phyloP scores from a whole-genome alignment of 208 protist species.

The Entamoeba histolytica region DNA sequence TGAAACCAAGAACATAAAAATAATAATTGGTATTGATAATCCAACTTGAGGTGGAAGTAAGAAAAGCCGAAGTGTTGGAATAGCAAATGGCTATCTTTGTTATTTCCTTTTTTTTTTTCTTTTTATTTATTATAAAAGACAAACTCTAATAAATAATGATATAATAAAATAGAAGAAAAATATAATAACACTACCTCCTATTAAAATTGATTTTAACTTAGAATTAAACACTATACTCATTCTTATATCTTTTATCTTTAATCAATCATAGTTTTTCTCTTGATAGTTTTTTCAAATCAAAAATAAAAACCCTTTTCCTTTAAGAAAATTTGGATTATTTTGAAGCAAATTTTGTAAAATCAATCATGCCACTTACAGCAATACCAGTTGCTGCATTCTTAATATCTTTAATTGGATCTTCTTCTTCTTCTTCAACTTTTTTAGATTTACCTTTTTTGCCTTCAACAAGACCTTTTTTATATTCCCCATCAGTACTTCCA shows the following conservation, averaged over 20 bases:
- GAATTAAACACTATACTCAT: background rate
- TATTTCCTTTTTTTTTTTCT: no score
- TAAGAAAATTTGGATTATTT: background rate
- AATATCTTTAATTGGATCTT: background rate
- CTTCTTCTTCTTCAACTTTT: background rate
- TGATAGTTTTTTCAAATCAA: no score
- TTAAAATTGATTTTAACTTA: background rate
- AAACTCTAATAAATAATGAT: background rate
- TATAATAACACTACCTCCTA: background rate
- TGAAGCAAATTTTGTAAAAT: background rate
- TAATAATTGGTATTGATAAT: background rate
- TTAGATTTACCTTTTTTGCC: background rate
- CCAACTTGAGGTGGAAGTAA: background rate
- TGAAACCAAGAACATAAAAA: background rate
- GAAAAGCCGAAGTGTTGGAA: background rate
- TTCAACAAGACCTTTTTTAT: background rate
- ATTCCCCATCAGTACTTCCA: background rate
- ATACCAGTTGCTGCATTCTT: background rate
- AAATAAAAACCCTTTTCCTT: background rate
- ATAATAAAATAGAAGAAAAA: background rate
- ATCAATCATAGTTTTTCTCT: no score
- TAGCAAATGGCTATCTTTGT: background rate
- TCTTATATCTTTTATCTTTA: background rate
- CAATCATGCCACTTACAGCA: background rate
- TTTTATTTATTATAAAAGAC: background rate